Base-by-base conservation (phyloP, 768 basidiomycete genomes). In the Suillus luteus region DNA sequence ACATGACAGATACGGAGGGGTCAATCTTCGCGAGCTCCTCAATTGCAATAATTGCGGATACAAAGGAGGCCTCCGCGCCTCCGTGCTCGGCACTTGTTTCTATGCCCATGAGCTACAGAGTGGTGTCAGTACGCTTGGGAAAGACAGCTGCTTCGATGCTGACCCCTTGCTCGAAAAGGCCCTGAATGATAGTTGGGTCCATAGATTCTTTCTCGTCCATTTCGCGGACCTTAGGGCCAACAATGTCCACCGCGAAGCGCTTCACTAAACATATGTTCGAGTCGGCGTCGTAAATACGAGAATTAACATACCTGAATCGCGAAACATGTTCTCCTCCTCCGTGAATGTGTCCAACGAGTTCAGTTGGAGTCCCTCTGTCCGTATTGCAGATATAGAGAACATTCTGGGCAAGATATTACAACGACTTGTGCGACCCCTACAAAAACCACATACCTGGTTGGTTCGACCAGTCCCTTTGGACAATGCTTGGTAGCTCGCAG, bases 201-300 rank as follows among this genome's bases (percentile, higher is more conserved):
- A 99, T 99, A 62, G 75, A 79, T 78, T 99, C 96, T 62, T 89
- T 91, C 82, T 99, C 97, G 72, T 99, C 97, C 97, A 99, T 99
- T 75, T 96, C 95, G 24, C 88, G 85, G 63, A 97, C 96, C 75
- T 89, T 93, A 55, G 97, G 97, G 3, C 79, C 92, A 22, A 99
- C 86, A 35, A 96, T 89, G 59, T 99, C 95, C 59, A 84, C 81
- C 0, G 96, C 93, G 70, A 98, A 99, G 33, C 93, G 90, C 70
- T 83, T 83, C 27, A 98, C 96, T 94, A 71, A 17, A 22, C 14
- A 41, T 35, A n/a, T 55, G 62, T 64, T 62, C 8, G 6, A 35
- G 12, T 62, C 61, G 37, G 22, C 15, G 43, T 19, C 38, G 19
- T 59, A 37, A 19, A 33, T 10, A 2, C 14, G 17, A 37, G 59